A percentile compares a stretch with the other conserved stretches of the same genome.
These are phyloP conservation scores for Leptographium lundbergii DNA, from an alignment of 2,329 filamentous ascomycete species.

Conservation along the genomic window DNA sequence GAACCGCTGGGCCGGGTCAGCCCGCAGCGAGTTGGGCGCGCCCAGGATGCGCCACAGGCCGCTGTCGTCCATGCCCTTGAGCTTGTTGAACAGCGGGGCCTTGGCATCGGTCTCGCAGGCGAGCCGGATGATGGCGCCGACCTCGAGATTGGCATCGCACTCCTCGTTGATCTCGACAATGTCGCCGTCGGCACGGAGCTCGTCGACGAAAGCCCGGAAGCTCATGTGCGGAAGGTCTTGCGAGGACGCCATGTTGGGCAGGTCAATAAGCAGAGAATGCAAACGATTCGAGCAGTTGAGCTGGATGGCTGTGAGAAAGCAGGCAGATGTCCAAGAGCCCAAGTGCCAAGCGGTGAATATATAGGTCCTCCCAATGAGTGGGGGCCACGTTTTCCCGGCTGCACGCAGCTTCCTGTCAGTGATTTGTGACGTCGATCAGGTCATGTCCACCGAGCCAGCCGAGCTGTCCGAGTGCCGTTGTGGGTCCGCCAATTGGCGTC, in stretches of 20 bases:
- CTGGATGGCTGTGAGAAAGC: not conserved
- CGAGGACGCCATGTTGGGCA: not conserved
- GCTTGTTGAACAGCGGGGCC: constrained; percentile 38
- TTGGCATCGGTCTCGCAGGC: constrained; percentile 32
- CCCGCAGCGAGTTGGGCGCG: constrained; percentile 25
- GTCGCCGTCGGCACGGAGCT: constrained; percentile 27
- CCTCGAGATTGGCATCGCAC: constrained; percentile 32
- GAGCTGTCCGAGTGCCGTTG: not conserved
- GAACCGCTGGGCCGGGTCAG: constrained; percentile 19
- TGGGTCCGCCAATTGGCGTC: not conserved
- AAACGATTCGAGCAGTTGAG: too few relatives aligned
- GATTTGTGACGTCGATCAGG: not conserved
- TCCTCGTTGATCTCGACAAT: constrained; percentile 29
- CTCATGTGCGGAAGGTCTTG: constrained; percentile 14
- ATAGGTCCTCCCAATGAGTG: not conserved
- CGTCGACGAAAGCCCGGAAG: constrained; percentile 33
- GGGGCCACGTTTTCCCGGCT: not conserved
- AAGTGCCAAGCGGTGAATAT: not conserved
- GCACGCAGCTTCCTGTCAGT: not conserved
- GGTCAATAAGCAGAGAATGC: too few relatives aligned
- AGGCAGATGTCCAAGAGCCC: not conserved
- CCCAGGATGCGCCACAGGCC: constrained; percentile 36
- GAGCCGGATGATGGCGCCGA: constrained; percentile 30
- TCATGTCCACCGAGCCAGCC: not conserved
- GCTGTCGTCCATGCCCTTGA: constrained; percentile 28